Percentiles rank a stretch among this genome's conserved stretches.
phyloP scores from a whole-genome alignment of 2,329 filamentous ascomycete species.

The Corinectria fuckeliana region DNA sequence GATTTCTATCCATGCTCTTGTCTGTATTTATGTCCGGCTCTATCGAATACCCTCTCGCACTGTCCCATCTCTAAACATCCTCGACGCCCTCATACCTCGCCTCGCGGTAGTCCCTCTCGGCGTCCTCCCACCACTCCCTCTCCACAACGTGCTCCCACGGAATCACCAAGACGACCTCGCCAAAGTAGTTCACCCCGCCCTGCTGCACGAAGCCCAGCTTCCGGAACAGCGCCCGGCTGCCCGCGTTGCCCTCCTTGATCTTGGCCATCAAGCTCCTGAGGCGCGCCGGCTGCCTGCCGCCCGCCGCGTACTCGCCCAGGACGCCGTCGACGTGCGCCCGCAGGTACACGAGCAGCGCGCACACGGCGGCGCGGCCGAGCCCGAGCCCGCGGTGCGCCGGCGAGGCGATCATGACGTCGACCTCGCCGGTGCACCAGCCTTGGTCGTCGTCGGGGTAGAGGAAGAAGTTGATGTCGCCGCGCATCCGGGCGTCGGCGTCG shows the following conservation, averaged over 20 bases:
- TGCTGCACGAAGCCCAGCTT: slow-evolving; percentile 58
- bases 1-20: background rate
- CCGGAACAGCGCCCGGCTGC: slow-evolving; percentile 59
- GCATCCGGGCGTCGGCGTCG: slow-evolving; percentile 65
- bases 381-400: slow-evolving; percentile 64
- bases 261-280: slow-evolving; percentile 58
- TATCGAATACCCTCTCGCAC: background rate
- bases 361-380: slow-evolving; percentile 68
- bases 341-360: slow-evolving; percentile 75
- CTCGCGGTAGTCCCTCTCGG: slow-evolving; percentile 30
- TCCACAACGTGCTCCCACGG: slow-evolving; percentile 37
- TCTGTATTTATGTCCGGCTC: background rate
- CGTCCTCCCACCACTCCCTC: slow-evolving; percentile 33
- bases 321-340: slow-evolving; percentile 58
- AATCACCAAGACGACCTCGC: slow-evolving; percentile 61
- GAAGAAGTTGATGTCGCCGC: slow-evolving; percentile 85
- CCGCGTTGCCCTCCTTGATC: slow-evolving; percentile 62
- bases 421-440: slow-evolving; percentile 65
- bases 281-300: slow-evolving; percentile 1
- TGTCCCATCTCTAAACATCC: background rate
- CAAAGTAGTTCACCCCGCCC: slow-evolving; percentile 65
- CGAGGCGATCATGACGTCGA: slow-evolving; percentile 86
- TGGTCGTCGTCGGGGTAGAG: slow-evolving; percentile 62
- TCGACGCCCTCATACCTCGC: slow-evolving; percentile 26
- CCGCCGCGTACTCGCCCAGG: slow-evolving; percentile 52